Evolutionary conservation across 441 rosid genomes (phyloP).

Genomic region (Codiaeum variegatum): DNA sequence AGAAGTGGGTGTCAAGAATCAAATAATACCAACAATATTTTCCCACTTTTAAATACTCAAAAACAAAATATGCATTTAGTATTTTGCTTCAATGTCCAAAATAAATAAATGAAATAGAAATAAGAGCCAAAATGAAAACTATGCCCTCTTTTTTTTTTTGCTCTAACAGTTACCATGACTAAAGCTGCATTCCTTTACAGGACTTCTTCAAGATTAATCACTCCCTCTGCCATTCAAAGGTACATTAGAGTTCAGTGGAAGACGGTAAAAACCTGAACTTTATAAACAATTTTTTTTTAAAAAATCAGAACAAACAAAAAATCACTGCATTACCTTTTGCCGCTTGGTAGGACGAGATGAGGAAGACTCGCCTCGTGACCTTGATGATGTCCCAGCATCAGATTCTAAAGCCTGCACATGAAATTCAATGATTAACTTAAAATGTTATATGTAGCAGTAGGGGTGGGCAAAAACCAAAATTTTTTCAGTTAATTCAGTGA

Average conservation of each 20-base stretch:
- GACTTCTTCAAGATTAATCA: not conserved
- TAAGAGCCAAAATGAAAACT: not conserved
- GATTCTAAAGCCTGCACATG: not conserved
- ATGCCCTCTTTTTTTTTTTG: not conserved
- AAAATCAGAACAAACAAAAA: too few relatives aligned
- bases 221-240: conserved; percentile 5
- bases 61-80: too few relatives aligned
- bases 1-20: not conserved
- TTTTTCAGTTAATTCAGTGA: too few relatives aligned
- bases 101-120: not conserved
- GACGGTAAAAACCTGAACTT: not conserved
- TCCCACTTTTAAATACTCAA: not conserved
- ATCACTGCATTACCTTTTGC: not conserved
- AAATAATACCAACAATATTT: not conserved
- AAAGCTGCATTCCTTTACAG: not conserved
- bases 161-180: not conserved
- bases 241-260: not conserved
- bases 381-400: not conserved
- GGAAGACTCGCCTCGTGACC: not conserved
- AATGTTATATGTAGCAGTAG: not conserved
- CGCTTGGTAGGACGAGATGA: not conserved
- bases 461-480: too few relatives aligned
- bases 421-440: not conserved
- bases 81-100: not conserved
- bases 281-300: not conserved